Evolutionary conservation across 2,329 filamentous ascomycete genomes (phyloP).

Genomic region (Coleophoma crateriformis): DNA sequence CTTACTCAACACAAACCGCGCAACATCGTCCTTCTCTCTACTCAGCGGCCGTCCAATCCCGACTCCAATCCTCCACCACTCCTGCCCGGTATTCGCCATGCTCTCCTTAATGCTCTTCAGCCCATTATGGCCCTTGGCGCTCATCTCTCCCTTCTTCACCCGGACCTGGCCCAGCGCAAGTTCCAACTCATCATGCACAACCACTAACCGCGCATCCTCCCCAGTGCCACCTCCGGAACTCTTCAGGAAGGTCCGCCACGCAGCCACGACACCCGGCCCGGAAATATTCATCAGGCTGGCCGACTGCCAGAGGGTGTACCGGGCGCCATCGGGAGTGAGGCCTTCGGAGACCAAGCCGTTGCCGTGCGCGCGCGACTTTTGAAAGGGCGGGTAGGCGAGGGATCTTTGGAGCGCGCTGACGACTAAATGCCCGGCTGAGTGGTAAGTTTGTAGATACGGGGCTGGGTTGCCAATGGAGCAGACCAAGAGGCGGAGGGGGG

Average conservation of each 20-base stretch:
- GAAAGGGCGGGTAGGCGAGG: conserved; percentile 39
- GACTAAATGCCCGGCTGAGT: conserved; percentile 80
- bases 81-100: conserved; percentile 31
- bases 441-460: conserved; percentile 70
- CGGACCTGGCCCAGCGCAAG: conserved; percentile 61
- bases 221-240: conserved; percentile 29
- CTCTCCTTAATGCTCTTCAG: conserved; percentile 58
- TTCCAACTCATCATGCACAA: conserved; percentile 89
- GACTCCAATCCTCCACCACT: conserved; percentile 61
- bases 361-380: conserved; percentile 36
- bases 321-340: conserved; percentile 24
- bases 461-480: conserved; percentile 84
- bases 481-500: conserved; percentile 58
- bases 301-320: conserved; percentile 68
- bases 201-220: conserved; percentile 49
- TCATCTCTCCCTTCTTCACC: conserved; percentile 56
- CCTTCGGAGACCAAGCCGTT: conserved; percentile 43
- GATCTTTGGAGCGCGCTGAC: conserved; percentile 48
- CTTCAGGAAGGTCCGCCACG: conserved; percentile 54
- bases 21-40: conserved; percentile 62
- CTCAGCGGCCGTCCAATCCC: conserved; percentile 81
- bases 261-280: conserved; percentile 62
- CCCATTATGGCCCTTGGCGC: conserved; percentile 69
- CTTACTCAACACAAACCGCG: conserved; percentile 65
- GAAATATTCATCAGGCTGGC: conserved; percentile 80